Percentiles rank a stretch among this genome's conserved stretches.
Evolutionary conservation across 768 basidiomycete genomes (phyloP).

Genomic region (Rhizopogon roseolus): DNA sequence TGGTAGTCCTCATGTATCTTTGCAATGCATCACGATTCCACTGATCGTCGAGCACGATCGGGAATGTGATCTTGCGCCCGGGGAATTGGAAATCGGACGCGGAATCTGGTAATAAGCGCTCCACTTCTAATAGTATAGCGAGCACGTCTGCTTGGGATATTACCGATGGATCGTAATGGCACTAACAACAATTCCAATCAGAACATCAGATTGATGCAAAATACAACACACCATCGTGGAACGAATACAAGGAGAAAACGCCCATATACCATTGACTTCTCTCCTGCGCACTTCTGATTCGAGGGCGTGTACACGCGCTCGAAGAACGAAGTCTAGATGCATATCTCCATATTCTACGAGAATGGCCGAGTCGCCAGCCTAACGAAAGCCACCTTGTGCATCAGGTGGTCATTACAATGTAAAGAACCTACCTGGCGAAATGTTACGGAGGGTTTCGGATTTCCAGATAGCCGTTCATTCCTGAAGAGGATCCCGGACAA

Average conservation of each 20-base stretch:
- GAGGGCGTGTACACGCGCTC: conserved; percentile 56
- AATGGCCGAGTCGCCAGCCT: conserved; percentile 64
- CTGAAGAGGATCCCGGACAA: conserved; percentile 10
- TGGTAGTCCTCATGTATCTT: conserved; percentile 50
- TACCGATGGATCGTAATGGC: conserved; percentile 42
- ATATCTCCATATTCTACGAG: conserved; percentile 59
- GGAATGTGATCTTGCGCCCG: conserved; percentile 52
- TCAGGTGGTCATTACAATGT: background rate
- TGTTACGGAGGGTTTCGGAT: conserved; percentile 30
- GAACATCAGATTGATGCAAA: background rate
- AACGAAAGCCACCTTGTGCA: background rate
- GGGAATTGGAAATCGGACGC: conserved; percentile 39
- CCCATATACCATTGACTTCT: conserved; percentile 31
- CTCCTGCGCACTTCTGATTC: conserved; percentile 33
- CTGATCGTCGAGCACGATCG: conserved; percentile 57
- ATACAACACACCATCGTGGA: conserved; percentile 46
- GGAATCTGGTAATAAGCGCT: conserved; percentile 34
- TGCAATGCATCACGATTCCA: conserved; percentile 52
- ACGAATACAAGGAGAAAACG: conserved; percentile 49
- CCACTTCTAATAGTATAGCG: conserved; percentile 31
- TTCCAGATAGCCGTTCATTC: background rate
- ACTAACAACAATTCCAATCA: conserved; percentile 22
- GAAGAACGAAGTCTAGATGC: conserved; percentile 45
- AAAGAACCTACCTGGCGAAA: conserved; percentile 47
- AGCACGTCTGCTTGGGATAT: conserved; percentile 43